Percentiles rank a stretch among this genome's conserved stretches.
Conservation (phyloP, 345 rosid species). For the Lenwebbia sp. region DNA sequence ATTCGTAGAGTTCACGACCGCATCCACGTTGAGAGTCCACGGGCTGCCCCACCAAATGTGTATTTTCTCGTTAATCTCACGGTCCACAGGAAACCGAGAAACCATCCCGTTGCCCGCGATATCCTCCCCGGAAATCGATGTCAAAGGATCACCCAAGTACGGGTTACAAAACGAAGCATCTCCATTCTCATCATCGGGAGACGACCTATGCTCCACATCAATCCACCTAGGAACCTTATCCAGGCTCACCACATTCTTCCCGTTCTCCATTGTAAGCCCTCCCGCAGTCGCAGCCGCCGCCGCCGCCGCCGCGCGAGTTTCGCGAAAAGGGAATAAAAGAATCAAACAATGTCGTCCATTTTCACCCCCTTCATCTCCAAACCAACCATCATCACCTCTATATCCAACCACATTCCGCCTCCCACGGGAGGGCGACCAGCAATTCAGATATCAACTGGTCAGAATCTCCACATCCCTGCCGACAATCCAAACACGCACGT, state of each 20-base stretch:
- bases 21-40: conserved; percentile 97
- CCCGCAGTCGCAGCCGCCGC: neutral
- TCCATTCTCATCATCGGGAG: conserved; percentile 43
- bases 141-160: conserved; percentile 61
- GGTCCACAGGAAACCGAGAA: conserved; percentile 84
- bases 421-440: neutral
- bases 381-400: neutral
- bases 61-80: conserved; percentile 70
- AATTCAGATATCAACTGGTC: neutral
- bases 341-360: neutral
- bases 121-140: conserved; percentile 37
- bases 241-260: conserved; percentile 60
- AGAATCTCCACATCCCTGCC: neutral
- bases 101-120: conserved; percentile 42
- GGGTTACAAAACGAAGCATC: conserved; percentile 54
- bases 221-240: conserved; percentile 93
- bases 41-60: conserved; percentile 95
- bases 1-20: conserved; percentile 94
- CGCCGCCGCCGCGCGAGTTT: neutral
- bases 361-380: neutral
- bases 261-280: conserved; percentile 47
- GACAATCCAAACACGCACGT: neutral
- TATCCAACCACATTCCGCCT: neutral
- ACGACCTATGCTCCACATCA: conserved; percentile 58
- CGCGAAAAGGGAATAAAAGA: neutral